Evolutionary conservation across 2,329 filamentous ascomycete genomes (phyloP).

Genomic region (Myrmaecium sp.): DNA sequence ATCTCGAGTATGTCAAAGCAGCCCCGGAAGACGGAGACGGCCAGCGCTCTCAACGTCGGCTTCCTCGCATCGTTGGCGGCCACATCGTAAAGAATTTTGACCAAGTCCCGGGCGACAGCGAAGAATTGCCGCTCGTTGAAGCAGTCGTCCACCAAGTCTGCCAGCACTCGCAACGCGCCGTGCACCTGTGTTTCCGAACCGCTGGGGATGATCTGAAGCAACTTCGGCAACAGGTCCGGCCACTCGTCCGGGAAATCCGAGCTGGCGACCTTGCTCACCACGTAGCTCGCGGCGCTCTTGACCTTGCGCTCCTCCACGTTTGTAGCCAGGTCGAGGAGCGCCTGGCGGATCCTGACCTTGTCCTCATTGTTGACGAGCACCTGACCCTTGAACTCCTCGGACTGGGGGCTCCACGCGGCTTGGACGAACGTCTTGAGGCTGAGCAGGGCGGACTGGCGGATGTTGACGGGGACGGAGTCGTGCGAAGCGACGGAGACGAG

Average conservation of each 20-base stretch:
- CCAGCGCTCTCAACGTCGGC: slow-evolving; percentile 61
- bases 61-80: slow-evolving; percentile 61
- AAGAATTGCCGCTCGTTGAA: slow-evolving; percentile 95
- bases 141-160: slow-evolving; percentile 82
- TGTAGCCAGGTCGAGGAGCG: slow-evolving; percentile 61
- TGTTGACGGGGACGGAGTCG: slow-evolving; percentile 50
- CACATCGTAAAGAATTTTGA: slow-evolving; percentile 68
- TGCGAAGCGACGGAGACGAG: slow-evolving; percentile 71
- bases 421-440: slow-evolving; percentile 70
- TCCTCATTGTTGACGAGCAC: slow-evolving; percentile 55
- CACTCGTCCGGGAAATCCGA: slow-evolving; percentile 89
- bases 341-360: slow-evolving; percentile 56
- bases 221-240: slow-evolving; percentile 69
- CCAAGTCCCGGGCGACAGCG: slow-evolving; percentile 66
- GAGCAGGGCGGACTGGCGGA: slow-evolving; percentile 71
- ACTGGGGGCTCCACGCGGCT: slow-evolving; percentile 63
- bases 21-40: slow-evolving; percentile 75
- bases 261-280: slow-evolving; percentile 85
- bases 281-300: slow-evolving; percentile 72
- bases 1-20: slow-evolving; percentile 95
- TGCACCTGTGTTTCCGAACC: slow-evolving; percentile 70
- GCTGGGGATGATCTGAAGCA: slow-evolving; percentile 60
- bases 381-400: slow-evolving; percentile 51
- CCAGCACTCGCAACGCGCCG: slow-evolving; percentile 73
- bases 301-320: slow-evolving; percentile 66